Conservation (phyloP, 2,329 filamentous ascomycete genomes). For the Aureobasidium sp. region DNA sequence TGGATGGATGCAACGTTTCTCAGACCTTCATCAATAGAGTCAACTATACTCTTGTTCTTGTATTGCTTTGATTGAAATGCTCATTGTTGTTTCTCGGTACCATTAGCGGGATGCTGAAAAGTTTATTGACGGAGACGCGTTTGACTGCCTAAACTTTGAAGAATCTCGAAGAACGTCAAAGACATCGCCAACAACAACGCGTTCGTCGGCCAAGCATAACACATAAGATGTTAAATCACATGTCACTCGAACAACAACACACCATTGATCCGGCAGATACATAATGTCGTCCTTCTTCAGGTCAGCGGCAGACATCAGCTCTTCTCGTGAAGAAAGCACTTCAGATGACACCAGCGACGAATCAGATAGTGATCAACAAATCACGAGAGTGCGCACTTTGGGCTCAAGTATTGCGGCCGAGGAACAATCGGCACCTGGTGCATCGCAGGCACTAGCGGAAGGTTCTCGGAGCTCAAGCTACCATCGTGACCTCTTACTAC, state of each 20-base stretch:
- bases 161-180: not conserved
- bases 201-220: not conserved
- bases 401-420: conserved; percentile 4
- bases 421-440: conserved; percentile 5
- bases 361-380: not conserved
- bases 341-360: conserved; percentile 9
- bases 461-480: conserved; percentile 13
- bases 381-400: conserved; percentile 4
- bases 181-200: not conserved
- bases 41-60: not conserved
- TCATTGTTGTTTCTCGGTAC: too few species aligned
- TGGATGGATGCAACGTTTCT: not conserved
- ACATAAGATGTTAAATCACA: not conserved
- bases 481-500: conserved; percentile 34
- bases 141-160: not conserved
- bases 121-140: not conserved
- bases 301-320: conserved; percentile 17
- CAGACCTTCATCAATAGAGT: not conserved
- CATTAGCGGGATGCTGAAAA: not conserved
- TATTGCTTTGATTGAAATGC: not conserved
- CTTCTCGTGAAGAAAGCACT: conserved; percentile 14
- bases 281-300: conserved; percentile 19
- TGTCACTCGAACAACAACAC: not conserved
- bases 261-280: not conserved
- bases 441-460: conserved; percentile 1